Evolutionary conservation across 2,329 filamentous ascomycete species (phyloP), one percentile per base, ranked within the genome.

Genomic region (Cordyceps pruinosa): DNA sequence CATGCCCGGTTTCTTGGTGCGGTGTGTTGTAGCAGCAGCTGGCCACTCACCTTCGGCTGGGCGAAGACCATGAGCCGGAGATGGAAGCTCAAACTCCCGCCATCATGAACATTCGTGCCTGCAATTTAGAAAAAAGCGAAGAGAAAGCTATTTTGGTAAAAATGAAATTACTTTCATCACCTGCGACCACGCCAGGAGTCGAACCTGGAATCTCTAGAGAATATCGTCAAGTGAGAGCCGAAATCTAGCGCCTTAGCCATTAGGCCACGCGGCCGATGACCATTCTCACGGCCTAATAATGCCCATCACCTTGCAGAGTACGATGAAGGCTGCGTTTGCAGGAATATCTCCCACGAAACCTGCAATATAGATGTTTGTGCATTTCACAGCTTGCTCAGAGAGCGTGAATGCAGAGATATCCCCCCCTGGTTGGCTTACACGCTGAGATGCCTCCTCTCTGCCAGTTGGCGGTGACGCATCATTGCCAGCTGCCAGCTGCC

Each of bases 171-270:
- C 53, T 42, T 41, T 26, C 3, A 4, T 8, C 13, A 4, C 1
- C 6, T 49, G 45, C 69, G 71, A 73, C 71, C 71, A 70, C 71
- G 70, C 69, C 71, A 73, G 71, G 71, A 73, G 66, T 73, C 70
- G 71, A 72, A 72, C 70, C 71, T 73, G 70, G 68, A 73, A 71
- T 72, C 71, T 73, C 69, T 69, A 73, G 70, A 73, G 71, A 37
- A 23, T 46, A 56, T 49, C 46, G 58, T 59, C 28, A 58, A 37
- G 37, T 58, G 39, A 45, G 39, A 60, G 66, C 71, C 71, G 71
- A 73, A 73, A 73, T 73, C 71, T 73, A 69, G 68, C 71, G 71
- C 71, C 69, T 70, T 73, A 73, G 62, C 71, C 71, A 73, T 73
- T 73, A 70, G 68, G 71, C 71, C 70, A 73, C 70, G 71, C 71